Percentiles rank a stretch among this genome's conserved stretches.
These are phyloP conservation scores for Colletotrichum truncatum DNA, from an alignment of 2,329 filamentous ascomycete genomes.

Conservation along the genomic window DNA sequence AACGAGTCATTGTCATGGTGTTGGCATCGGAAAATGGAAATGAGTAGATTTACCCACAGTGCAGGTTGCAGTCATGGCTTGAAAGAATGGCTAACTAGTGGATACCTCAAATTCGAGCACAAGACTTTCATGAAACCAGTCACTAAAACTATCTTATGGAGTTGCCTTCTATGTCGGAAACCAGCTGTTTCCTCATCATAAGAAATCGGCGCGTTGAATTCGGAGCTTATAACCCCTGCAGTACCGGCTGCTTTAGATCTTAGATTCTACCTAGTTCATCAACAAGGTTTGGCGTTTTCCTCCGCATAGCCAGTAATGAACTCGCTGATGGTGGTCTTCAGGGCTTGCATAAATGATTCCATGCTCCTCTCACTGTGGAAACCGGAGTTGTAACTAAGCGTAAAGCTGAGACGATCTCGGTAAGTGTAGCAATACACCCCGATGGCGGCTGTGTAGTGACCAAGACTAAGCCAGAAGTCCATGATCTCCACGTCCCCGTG, in stretches of 20 bases:
- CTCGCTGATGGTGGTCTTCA: not conserved
- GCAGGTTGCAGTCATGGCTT: not conserved
- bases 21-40: no score
- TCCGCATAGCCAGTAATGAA: not conserved
- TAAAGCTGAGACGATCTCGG: not conserved
- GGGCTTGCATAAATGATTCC: not conserved
- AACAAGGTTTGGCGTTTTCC: no score
- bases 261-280: no score
- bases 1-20: not conserved
- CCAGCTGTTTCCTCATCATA: no score
- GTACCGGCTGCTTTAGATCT: no score
- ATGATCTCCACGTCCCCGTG: not conserved
- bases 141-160: no score
- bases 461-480: conserved; percentile 3
- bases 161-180: no score
- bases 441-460: not conserved
- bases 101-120: no score
- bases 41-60: not conserved
- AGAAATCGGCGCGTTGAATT: no score
- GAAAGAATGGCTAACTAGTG: no score
- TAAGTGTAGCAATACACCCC: conserved; percentile 1
- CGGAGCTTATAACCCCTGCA: no score
- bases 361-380: not conserved
- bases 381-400: conserved; percentile 8
- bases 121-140: not conserved